Evolutionary conservation across 768 basidiomycete species (phyloP), one percentile per base, ranked within the genome.

Genomic region (Mycena maculata): DNA sequence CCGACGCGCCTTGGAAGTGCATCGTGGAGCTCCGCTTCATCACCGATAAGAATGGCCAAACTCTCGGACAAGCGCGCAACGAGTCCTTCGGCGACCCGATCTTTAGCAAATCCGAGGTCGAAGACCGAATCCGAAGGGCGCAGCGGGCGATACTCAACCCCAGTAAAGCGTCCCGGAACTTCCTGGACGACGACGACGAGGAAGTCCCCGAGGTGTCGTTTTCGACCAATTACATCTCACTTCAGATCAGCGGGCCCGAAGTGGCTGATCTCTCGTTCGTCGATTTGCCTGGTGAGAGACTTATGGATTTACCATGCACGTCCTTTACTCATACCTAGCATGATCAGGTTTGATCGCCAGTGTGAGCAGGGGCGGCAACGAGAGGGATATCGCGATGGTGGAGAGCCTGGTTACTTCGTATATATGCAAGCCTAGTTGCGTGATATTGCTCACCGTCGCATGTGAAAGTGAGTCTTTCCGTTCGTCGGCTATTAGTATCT

Each of bases 111-210:
- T 67, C 71, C 0, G 72, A 83, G 1, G 91, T 92, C 2, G 90
- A 92, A 63, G 89, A 90, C 5, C 83, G 89, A 4, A 89, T 92
- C 53, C 81, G 88, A 16, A 82, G 88, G 0, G 91, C 91, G 0
- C 91, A 91, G 68, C 77, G 79, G 1, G 91, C 90, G 1, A 88
- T 92, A 27, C 79, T 92, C 8, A 90, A 90, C 59, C 91, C 91
- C 0, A 79, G 73, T 50, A 75, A 71, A 3, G 60, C 75, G 2
- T 54, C 47, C 3, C 54, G 45, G 15, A 31, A 75, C 8, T 88
- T 87, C 65, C 76, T 89, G 16, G 75, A 77, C 0, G 81, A 76
- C 2, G 87, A 80, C 6, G 76, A 77, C 10, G 72, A 70, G 2
- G 28, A 44, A 2, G 67, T 71, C 31, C 64, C 74, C 20, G 73